Conservation (phyloP, 371 early-diverging fungal genomes). For the Mucor indicus region DNA sequence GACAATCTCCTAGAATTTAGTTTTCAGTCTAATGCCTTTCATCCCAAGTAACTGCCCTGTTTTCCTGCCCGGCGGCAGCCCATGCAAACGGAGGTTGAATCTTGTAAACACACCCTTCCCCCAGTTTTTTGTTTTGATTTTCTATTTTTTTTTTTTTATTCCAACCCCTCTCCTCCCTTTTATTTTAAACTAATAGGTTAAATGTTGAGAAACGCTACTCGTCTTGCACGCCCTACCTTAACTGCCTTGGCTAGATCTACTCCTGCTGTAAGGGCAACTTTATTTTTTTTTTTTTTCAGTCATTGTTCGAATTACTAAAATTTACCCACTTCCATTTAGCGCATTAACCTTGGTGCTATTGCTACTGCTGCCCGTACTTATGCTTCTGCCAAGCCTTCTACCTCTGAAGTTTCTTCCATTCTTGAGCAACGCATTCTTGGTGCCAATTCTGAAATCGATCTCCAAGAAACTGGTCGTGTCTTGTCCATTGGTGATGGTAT, state of each 20-base stretch:
- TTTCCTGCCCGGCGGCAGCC: no score
- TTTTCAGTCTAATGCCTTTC: no score
- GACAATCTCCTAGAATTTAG: no score
- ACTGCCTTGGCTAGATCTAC: constrained; percentile 39
- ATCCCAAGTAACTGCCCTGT: no score
- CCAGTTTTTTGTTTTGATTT: constrained; percentile 24
- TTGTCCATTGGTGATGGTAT: constrained; percentile 99
- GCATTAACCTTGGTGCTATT: constrained; percentile 53
- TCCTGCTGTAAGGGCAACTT: constrained; percentile 29
- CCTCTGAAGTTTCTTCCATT: constrained; percentile 88
- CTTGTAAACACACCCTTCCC: constrained; percentile 14
- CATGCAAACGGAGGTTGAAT: no score
- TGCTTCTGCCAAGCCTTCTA: constrained; percentile 64
- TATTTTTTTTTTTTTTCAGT: background rate
- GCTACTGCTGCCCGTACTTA: constrained; percentile 45
- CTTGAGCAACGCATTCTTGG: constrained; percentile 93
- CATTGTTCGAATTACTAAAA: background rate
- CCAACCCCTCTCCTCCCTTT: constrained; percentile 12
- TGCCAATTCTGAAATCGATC: constrained; percentile 73
- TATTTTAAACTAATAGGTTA: background rate
- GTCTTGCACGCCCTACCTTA: constrained; percentile 45
- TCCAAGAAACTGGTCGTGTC: constrained; percentile 97
- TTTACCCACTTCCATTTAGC: constrained; percentile 8
- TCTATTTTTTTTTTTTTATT: constrained; percentile 9
- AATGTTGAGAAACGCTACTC: constrained; percentile 54